A percentile compares a stretch with the other conserved stretches of the same genome.
Evolutionary conservation across 257 asterid genomes (phyloP).

Genomic region (Nicotiana attenuata): DNA sequence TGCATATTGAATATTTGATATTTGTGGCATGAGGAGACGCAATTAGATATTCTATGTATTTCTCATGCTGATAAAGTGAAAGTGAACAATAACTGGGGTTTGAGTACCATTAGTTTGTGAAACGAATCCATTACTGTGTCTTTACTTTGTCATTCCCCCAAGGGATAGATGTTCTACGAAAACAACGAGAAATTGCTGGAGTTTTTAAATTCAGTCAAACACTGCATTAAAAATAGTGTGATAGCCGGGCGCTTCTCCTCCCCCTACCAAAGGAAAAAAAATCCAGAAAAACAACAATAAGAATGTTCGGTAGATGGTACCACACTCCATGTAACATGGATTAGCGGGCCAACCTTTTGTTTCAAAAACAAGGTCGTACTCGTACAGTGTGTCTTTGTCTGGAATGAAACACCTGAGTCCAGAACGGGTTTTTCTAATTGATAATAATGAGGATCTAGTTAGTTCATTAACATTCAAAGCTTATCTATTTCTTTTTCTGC

Average conservation of each 20-base stretch:
- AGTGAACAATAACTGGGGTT: not conserved
- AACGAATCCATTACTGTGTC: not conserved
- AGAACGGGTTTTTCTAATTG: not conserved
- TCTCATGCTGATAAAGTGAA: not conserved
- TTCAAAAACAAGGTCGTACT: not conserved
- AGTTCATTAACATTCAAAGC: not conserved
- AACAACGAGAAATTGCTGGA: not conserved
- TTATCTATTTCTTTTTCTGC: not conserved
- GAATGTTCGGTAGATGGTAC: not conserved
- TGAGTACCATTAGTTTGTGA: not conserved
- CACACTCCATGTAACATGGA: not conserved
- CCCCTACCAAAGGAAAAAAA: not conserved
- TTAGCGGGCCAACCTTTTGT: not conserved
- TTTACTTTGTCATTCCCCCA: not conserved
- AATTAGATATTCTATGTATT: not conserved
- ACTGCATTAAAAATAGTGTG: not conserved
- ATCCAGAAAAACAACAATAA: not conserved
- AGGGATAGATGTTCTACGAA: not conserved
- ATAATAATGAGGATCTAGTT: not conserved
- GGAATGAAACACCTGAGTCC: not conserved
- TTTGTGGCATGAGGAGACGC: constrained; percentile 1
- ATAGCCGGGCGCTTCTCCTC: not conserved
- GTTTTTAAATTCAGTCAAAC: not conserved
- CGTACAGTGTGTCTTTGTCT: not conserved
- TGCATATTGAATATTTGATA: not conserved